Percentiles rank a stretch among this genome's conserved stretches.
phyloP scores from a whole-genome alignment of 352 stramenopile genomes.

The Phytophthora pseudosyringae region DNA sequence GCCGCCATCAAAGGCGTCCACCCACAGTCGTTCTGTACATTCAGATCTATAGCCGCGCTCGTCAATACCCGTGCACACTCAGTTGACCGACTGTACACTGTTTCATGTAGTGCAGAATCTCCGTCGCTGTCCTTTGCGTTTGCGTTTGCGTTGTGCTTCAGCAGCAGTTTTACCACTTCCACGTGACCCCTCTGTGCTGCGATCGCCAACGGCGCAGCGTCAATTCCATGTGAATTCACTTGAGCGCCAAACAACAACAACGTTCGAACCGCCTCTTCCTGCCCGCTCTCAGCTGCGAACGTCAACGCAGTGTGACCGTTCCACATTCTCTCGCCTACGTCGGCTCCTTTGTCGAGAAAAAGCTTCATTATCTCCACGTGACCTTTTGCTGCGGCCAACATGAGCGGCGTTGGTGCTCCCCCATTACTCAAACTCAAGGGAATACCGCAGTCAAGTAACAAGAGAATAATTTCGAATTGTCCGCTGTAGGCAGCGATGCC shows the following conservation, averaged over 20 bases:
- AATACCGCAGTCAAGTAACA: constrained; percentile 6
- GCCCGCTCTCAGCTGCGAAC: constrained; percentile 22
- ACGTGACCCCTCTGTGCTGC: constrained; percentile 16
- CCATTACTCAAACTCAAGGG: constrained; percentile 8
- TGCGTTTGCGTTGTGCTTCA: not conserved
- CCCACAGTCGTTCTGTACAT: constrained; percentile 1
- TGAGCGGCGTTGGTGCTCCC: constrained; percentile 19
- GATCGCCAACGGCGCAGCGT: constrained; percentile 3
- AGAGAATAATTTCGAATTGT: constrained; percentile 1
- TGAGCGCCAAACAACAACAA: constrained; percentile 1
- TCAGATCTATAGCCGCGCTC: not conserved
- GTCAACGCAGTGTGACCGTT: constrained; percentile 22
- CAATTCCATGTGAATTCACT: constrained; percentile 2
- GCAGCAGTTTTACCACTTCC: constrained; percentile 20
- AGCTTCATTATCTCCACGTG: constrained; percentile 13
- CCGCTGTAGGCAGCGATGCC: constrained; percentile 10
- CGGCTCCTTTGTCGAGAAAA: constrained; percentile 9
- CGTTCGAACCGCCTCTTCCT: not conserved
- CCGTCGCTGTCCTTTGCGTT: constrained; percentile 16
- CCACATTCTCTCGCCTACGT: too few species aligned
- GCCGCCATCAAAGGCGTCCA: constrained; percentile 26
- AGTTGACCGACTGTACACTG: constrained; percentile 12
- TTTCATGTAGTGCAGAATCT: constrained; percentile 25
- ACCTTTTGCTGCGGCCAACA: constrained; percentile 17
- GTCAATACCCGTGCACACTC: constrained; percentile 3